Conservation (phyloP, 1,284 basidiomycete species). For the Cerioporus squamosus region DNA sequence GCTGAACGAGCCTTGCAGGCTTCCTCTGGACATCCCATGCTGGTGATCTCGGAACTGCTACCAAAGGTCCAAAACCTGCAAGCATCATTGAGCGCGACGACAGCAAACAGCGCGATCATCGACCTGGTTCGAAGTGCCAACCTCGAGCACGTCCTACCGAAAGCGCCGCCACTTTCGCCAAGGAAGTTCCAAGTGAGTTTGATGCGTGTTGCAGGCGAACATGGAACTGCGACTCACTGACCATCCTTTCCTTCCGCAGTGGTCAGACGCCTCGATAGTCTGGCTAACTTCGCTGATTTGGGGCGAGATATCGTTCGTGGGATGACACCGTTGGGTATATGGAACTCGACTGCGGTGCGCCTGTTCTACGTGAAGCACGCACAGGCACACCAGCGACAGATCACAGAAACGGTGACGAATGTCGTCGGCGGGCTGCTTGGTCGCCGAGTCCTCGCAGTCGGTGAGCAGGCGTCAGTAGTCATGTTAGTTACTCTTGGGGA, state of each 20-base stretch:
- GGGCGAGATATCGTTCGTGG: slow-evolving; percentile 91
- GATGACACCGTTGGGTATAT: slow-evolving; percentile 82
- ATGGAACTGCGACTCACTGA: not conserved
- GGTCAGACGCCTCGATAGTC: slow-evolving; percentile 86
- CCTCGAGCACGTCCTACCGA: slow-evolving; percentile 72
- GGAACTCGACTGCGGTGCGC: slow-evolving; percentile 86
- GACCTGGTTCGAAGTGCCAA: slow-evolving; percentile 73
- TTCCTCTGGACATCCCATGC: slow-evolving; percentile 85
- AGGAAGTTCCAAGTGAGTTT: slow-evolving; percentile 73
- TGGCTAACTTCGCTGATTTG: slow-evolving; percentile 92
- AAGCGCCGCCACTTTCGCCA: slow-evolving; percentile 63
- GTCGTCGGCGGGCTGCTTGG: slow-evolving; percentile 70
- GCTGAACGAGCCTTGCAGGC: slow-evolving; percentile 41
- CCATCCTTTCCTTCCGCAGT: slow-evolving; percentile 48
- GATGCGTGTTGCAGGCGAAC: not conserved
- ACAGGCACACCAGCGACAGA: slow-evolving; percentile 66
- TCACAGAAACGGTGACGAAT: slow-evolving; percentile 75
- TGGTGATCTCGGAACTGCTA: slow-evolving; percentile 84
- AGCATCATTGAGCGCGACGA: slow-evolving; percentile 63
- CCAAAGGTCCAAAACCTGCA: slow-evolving; percentile 87
- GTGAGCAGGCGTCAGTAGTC: slow-evolving; percentile 29
- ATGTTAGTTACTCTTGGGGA: not conserved
- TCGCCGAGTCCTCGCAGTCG: slow-evolving; percentile 37
- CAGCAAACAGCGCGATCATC: slow-evolving; percentile 65
- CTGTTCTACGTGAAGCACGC: slow-evolving; percentile 90